These are phyloP conservation scores for Trichoderma arundinaceum DNA, from an alignment of 2,329 filamentous ascomycete species.

Conservation along the genomic window DNA sequence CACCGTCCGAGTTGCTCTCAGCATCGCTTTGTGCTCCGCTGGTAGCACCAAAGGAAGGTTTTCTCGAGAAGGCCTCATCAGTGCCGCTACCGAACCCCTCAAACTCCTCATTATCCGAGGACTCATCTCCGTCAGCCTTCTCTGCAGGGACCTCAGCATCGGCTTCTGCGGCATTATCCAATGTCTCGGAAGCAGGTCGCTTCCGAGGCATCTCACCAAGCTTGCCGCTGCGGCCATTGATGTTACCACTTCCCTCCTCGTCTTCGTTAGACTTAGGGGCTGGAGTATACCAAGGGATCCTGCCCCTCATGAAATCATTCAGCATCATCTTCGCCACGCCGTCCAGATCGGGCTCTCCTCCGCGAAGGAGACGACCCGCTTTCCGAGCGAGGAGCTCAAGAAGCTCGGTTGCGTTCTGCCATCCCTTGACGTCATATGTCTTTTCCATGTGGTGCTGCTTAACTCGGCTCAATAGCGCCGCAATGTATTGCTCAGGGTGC, in stretches of 20 bases:
- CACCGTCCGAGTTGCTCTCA: slow-evolving; percentile 51
- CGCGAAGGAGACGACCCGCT: slow-evolving; percentile 82
- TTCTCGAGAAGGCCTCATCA: slow-evolving; percentile 42
- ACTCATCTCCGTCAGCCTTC: slow-evolving; percentile 42
- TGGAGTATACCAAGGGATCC: slow-evolving; percentile 94
- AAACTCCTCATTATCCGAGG: slow-evolving; percentile 47
- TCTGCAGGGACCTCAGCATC: slow-evolving; percentile 38
- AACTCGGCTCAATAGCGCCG: slow-evolving; percentile 77
- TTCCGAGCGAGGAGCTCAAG: slow-evolving; percentile 87
- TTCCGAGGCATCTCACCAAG: slow-evolving; percentile 88
- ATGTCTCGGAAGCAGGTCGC: slow-evolving; percentile 67
- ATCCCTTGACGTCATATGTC: slow-evolving; percentile 87
- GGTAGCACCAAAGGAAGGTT: slow-evolving; percentile 42
- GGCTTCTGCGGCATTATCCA: slow-evolving; percentile 49
- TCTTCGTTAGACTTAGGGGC: slow-evolving; percentile 63
- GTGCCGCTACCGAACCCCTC: slow-evolving; percentile 48
- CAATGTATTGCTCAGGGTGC: slow-evolving; percentile 94
- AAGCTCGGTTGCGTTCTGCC: slow-evolving; percentile 78
- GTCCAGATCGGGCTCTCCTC: slow-evolving; percentile 93
- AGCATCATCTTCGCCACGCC: slow-evolving; percentile 96
- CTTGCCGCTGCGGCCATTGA: slow-evolving; percentile 76
- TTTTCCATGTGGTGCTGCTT: slow-evolving; percentile 88
- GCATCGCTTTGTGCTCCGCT: slow-evolving; percentile 46
- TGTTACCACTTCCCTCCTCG: slow-evolving; percentile 53
- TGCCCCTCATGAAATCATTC: slow-evolving; percentile 94